Percentiles rank a stretch among this genome's conserved stretches.
Evolutionary conservation across 1,284 basidiomycete species (phyloP).

Genomic region (Rhizoctonia solani): DNA sequence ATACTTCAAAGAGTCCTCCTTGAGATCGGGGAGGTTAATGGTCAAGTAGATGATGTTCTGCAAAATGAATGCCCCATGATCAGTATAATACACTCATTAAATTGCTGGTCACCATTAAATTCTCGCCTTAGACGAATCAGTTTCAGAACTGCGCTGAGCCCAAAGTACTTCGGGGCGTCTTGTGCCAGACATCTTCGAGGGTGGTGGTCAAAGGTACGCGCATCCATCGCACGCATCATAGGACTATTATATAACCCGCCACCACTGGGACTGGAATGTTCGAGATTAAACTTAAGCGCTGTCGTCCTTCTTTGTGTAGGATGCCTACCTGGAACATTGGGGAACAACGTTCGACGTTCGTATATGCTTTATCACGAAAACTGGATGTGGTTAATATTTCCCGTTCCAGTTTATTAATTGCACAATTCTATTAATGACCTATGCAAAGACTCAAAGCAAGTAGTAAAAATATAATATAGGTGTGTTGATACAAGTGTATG

Average conservation of each 20-base stretch:
- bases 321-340: not conserved
- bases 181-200: not conserved
- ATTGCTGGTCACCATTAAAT: not conserved
- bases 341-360: no score
- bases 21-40: constrained; percentile 82
- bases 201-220: constrained; percentile 8
- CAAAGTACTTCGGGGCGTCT: constrained; percentile 85
- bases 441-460: no score
- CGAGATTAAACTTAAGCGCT: constrained; percentile 30
- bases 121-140: constrained; percentile 68
- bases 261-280: constrained; percentile 24
- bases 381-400: no score
- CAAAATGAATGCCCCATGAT: no score
- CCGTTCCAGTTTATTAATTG: no score
- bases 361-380: no score
- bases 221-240: constrained; percentile 20
- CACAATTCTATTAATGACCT: no score
- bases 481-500: no score
- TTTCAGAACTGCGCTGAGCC: constrained; percentile 82
- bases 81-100: constrained; percentile 7
- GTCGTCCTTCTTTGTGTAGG: not conserved
- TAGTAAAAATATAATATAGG: no score
- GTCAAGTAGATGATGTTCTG: constrained; percentile 86
- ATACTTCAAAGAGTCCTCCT: constrained; percentile 62
- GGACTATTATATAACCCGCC: constrained; percentile 28